These are phyloP conservation scores for Agaricus sinodeliciosus DNA, from an alignment of 768 basidiomycete genomes.

Conservation along the genomic window DNA sequence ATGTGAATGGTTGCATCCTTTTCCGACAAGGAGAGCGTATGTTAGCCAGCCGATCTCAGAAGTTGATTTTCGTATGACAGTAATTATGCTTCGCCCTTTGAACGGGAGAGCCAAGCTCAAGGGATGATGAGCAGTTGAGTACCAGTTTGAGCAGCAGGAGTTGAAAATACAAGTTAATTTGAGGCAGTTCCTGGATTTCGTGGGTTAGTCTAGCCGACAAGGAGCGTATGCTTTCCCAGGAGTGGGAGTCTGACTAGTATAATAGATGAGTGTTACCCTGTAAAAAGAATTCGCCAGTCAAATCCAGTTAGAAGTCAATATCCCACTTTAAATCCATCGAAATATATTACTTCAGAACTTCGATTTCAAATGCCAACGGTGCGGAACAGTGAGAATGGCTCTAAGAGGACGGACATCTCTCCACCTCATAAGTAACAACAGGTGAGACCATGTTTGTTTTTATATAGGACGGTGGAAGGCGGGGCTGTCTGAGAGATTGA, in stretches of 20 bases:
- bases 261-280: background rate
- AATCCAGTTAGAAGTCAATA: too few species aligned
- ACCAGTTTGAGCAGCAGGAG: constrained; percentile 38
- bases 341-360: too few species aligned
- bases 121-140: constrained; percentile 26
- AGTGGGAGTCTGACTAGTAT: background rate
- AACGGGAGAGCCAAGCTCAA: background rate
- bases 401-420: too few species aligned
- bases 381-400: too few species aligned
- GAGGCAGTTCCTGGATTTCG: constrained; percentile 50
- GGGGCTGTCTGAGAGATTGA: too few species aligned
- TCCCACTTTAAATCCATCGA: too few species aligned
- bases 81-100: constrained; percentile 23
- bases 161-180: constrained; percentile 40
- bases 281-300: too few species aligned
- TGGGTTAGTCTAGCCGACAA: constrained; percentile 30
- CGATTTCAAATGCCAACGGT: too few species aligned
- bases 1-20: constrained; percentile 17
- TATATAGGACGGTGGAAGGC: too few species aligned
- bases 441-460: too few species aligned
- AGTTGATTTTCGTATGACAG: constrained; percentile 48
- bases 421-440: too few species aligned
- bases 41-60: constrained; percentile 42
- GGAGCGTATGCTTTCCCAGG: too few species aligned
- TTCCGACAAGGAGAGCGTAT: constrained; percentile 40